Evolutionary conservation across 345 rosid species (phyloP), one percentile per base, ranked within the genome.

Genomic region (Eutrema heterophyllum): DNA sequence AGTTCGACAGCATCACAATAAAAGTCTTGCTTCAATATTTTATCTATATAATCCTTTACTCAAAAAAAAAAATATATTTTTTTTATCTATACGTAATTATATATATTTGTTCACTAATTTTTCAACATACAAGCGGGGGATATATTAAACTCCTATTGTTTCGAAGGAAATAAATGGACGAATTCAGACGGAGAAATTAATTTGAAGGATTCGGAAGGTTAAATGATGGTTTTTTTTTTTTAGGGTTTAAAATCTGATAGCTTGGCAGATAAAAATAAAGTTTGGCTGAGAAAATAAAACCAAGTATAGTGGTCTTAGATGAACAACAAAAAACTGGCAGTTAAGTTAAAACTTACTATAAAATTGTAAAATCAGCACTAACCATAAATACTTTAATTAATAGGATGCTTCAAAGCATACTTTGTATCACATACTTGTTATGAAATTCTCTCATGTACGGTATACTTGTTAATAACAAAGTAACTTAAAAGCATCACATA

Each of bases 401-500:
- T 36, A 64, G 15, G 65, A 56, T 73, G 72, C 78, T 73, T 73
- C 59, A 56, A 73, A 73, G 71, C 78, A 65, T 56, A 73, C 6
- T 66, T 73, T 73, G 52, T 8, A 73, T 51, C 27, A 66, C 52
- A 73, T 46, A 56, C 52, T 65, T 73, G 52, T 38, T 27, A 46
- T 46, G 52, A 39, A 74, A 66, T 57, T 56, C 52, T 36, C 52
- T 48, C 51, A 67, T 57, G 30, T 67, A 49, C 72, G 38, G 67
- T 49, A 57, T 45, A 55, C 35, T 14, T 59, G 68, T 61, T 71
- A 50, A 72, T 52, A 40, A 5, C n/a, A 51, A 52, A 74, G 53
- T 67, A 15, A 40, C 67, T 74, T 74, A 40, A 43, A 74, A 74
- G 78, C 78, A 67, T 67, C 54, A 74, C 21, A 67, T 67, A 74